Evolutionary conservation across 352 stramenopile genomes (phyloP).

Genomic region (Nannochloropsis limnetica): DNA sequence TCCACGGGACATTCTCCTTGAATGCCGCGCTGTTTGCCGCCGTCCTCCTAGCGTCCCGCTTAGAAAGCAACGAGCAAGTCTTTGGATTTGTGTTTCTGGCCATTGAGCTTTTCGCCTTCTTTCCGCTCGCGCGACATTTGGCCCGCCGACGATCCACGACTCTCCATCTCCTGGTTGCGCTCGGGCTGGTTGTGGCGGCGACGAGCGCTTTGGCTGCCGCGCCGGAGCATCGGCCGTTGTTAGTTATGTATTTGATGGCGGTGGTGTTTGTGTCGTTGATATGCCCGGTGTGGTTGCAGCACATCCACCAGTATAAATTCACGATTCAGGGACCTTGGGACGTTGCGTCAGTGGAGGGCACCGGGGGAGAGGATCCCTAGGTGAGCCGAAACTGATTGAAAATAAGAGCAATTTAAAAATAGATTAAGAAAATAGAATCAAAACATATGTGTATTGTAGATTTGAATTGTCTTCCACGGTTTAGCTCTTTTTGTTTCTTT

Average conservation of each 20-base stretch:
- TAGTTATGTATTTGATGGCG: constrained; percentile 60
- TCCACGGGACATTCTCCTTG: constrained; percentile 72
- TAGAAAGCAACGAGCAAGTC: constrained; percentile 77
- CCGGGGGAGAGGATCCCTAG: constrained; percentile 34
- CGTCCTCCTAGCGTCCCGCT: constrained; percentile 73
- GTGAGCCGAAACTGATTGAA: not conserved
- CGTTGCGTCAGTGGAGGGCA: constrained; percentile 58
- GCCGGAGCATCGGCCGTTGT: constrained; percentile 48
- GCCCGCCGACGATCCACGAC: not conserved
- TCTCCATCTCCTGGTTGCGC: constrained; percentile 35
- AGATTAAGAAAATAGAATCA: not conserved
- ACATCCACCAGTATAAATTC: constrained; percentile 76
- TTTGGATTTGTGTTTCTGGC: constrained; percentile 77
- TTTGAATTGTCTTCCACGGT: not conserved
- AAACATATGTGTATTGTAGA: not conserved
- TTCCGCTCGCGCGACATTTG: constrained; percentile 66
- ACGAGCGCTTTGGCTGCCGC: constrained; percentile 42
- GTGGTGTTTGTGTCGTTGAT: constrained; percentile 70
- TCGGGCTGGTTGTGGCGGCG: constrained; percentile 50
- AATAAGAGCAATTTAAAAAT: not conserved
- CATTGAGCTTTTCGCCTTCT: constrained; percentile 77
- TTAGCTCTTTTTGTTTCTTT: not conserved
- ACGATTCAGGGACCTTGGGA: constrained; percentile 79
- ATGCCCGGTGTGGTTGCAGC: constrained; percentile 76
- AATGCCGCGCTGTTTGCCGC: constrained; percentile 81